A percentile compares a stretch with the other conserved stretches of the same genome.
Evolutionary conservation across 129 eudicot species (phyloP).

Genomic region (Escallonia rubra): DNA sequence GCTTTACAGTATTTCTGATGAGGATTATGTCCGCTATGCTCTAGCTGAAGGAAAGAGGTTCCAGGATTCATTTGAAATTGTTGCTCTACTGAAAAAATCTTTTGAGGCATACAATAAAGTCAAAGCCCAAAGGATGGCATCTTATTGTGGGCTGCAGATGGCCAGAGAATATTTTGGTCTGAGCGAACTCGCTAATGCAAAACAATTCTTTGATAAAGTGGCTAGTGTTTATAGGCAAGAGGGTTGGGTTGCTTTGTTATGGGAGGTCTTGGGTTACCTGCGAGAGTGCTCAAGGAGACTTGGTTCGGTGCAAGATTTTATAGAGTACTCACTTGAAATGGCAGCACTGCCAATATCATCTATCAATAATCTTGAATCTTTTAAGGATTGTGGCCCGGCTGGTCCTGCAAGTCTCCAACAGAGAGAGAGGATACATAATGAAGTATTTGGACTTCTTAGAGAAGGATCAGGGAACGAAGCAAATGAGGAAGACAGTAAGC

Average conservation of each 20-base stretch:
- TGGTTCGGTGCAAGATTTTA: constrained; percentile 57
- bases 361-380: constrained; percentile 17
- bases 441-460: constrained; percentile 58
- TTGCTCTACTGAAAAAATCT: constrained; percentile 68
- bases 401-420: constrained; percentile 62
- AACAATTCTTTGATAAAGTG: constrained; percentile 49
- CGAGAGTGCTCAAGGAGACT: constrained; percentile 76
- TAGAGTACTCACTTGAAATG: constrained; percentile 91
- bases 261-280: constrained; percentile 90
- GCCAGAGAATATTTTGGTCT: constrained; percentile 67
- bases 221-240: constrained; percentile 76
- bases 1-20: constrained; percentile 72
- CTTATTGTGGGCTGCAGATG: constrained; percentile 69
- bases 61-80: constrained; percentile 75
- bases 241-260: constrained; percentile 83
- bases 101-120: constrained; percentile 54
- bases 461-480: constrained; percentile 36
- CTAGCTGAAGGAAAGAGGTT: constrained; percentile 70
- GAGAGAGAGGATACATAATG: constrained; percentile 63
- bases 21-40: constrained; percentile 51
- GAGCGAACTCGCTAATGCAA: constrained; percentile 54
- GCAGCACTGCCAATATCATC: constrained; percentile 76
- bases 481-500: constrained; percentile 25
- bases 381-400: constrained; percentile 72
- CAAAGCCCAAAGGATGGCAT: constrained; percentile 59